Evolutionary conservation across 176 grass and related monocot species (phyloP).

Genomic region (Thinopyrum elongatum): DNA sequence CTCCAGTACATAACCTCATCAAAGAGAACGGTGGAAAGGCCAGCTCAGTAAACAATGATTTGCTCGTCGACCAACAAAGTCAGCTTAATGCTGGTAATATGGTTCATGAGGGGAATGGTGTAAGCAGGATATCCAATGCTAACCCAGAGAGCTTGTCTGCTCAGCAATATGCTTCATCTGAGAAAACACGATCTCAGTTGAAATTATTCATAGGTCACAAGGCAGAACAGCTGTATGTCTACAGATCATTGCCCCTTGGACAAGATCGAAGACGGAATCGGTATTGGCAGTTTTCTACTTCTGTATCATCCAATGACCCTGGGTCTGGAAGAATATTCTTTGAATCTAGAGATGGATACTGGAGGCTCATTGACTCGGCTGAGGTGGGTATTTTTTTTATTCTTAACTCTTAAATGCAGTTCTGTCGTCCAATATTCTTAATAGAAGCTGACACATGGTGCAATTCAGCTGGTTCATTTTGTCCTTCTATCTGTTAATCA

Average conservation of each 20-base stretch:
- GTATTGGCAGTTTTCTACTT: constrained; percentile 93
- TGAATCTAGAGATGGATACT: constrained; percentile 77
- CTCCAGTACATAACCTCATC: constrained; percentile 13
- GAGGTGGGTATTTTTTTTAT: constrained; percentile 59
- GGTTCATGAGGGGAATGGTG: constrained; percentile 47
- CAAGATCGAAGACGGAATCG: constrained; percentile 95
- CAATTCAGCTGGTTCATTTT: constrained; percentile 5
- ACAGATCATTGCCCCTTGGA: constrained; percentile 85
- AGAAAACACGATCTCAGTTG: constrained; percentile 85
- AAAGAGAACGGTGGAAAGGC: constrained; percentile 46
- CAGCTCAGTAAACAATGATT: constrained; percentile 34
- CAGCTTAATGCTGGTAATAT: constrained; percentile 41
- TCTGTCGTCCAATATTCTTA: background rate
- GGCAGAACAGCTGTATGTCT: constrained; percentile 85
- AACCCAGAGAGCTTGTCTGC: constrained; percentile 50
- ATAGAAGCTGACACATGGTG: background rate
- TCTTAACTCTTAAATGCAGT: background rate
- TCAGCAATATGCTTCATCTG: constrained; percentile 77
- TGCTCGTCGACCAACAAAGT: constrained; percentile 38
- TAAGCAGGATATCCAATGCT: constrained; percentile 35
- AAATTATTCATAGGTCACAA: constrained; percentile 80
- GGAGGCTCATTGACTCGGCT: constrained; percentile 82
- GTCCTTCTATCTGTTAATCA: background rate
- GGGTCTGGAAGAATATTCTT: constrained; percentile 92
- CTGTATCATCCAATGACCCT: constrained; percentile 82